A percentile compares a stretch with the other conserved stretches of the same genome.
These are phyloP conservation scores for Chlorella sp. DNA, from an alignment of 139 green algal genomes.

Conservation along the genomic window DNA sequence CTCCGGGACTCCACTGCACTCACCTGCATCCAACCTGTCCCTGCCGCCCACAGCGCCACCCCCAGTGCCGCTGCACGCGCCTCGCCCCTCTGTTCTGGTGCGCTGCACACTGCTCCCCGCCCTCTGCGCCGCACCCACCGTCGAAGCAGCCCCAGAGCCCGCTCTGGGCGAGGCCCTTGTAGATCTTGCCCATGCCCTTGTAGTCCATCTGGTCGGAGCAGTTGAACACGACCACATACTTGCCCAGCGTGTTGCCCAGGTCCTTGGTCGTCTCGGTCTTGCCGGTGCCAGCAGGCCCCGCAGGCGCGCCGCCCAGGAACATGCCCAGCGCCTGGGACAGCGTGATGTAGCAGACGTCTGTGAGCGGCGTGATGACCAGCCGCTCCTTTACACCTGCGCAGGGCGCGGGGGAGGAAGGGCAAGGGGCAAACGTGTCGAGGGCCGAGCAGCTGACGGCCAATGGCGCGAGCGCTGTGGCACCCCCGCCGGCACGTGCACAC, in stretches of 20 bases:
- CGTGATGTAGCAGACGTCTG: slow-evolving; percentile 97
- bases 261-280: slow-evolving; percentile 99
- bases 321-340: slow-evolving; percentile 94
- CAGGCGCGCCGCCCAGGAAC: slow-evolving; percentile 92
- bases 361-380: slow-evolving; percentile 95
- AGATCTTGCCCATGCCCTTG: slow-evolving; percentile 98
- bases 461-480: too few species aligned
- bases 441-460: too few species aligned
- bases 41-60: too few species aligned
- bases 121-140: too few species aligned
- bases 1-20: too few species aligned
- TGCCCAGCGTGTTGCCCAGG: slow-evolving; percentile 92
- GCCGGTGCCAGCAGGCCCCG: slow-evolving; percentile 90
- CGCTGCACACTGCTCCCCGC: too few species aligned
- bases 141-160: slow-evolving; percentile 98
- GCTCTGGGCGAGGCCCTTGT: slow-evolving; percentile 92
- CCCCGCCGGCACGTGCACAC: too few species aligned
- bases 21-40: too few species aligned
- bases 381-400: slow-evolving; percentile 88
- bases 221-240: slow-evolving; percentile 99
- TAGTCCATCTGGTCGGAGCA: slow-evolving; percentile 97
- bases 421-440: too few species aligned
- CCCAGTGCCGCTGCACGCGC: too few species aligned
- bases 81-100: too few species aligned
- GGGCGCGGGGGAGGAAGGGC: background rate